Percentiles rank a stretch among this genome's conserved stretches.
These are phyloP conservation scores for Phytophthora multivora DNA, from an alignment of 352 stramenopile species.

Conservation along the genomic window DNA sequence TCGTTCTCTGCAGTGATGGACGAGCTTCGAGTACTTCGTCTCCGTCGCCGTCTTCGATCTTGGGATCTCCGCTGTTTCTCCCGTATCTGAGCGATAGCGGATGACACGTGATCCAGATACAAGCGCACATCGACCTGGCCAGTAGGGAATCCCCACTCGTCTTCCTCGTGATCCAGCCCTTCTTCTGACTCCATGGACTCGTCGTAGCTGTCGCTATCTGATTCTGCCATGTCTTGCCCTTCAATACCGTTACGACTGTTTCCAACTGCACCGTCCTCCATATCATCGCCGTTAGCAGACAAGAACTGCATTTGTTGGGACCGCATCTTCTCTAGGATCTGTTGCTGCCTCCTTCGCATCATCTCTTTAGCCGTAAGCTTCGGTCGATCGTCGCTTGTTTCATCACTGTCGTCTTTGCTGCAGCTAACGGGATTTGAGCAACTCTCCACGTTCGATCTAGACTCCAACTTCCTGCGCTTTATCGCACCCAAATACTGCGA, in stretches of 20 bases:
- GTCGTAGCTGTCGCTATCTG: slow-evolving; percentile 28
- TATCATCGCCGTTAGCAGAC: slow-evolving; percentile 42
- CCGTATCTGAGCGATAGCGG: slow-evolving; percentile 55
- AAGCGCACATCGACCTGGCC: slow-evolving; percentile 67
- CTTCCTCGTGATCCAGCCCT: slow-evolving; percentile 60
- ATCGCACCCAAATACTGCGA: slow-evolving; percentile 23
- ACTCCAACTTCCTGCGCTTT: slow-evolving; percentile 18
- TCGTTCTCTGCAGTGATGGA: slow-evolving; percentile 25
- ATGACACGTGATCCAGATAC: slow-evolving; percentile 72
- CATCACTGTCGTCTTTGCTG: not conserved
- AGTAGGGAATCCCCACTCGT: slow-evolving; percentile 85
- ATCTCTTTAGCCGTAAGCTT: slow-evolving; percentile 55
- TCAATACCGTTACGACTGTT: slow-evolving; percentile 9
- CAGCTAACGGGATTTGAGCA: slow-evolving; percentile 1
- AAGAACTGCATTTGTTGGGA: slow-evolving; percentile 79
- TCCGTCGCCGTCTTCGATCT: slow-evolving; percentile 37
- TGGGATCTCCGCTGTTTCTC: slow-evolving; percentile 50
- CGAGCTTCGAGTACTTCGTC: slow-evolving; percentile 40
- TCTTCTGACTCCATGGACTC: slow-evolving; percentile 45
- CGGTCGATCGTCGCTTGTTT: slow-evolving; percentile 16
- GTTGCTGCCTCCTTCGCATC: slow-evolving; percentile 65
- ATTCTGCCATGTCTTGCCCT: slow-evolving; percentile 3
- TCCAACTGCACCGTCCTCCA: slow-evolving; percentile 17
- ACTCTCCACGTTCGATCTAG: not conserved
- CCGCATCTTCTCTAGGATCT: slow-evolving; percentile 75